phyloP scores from a whole-genome alignment of 345 rosid species.

The Cardiospermum halicacabum region DNA sequence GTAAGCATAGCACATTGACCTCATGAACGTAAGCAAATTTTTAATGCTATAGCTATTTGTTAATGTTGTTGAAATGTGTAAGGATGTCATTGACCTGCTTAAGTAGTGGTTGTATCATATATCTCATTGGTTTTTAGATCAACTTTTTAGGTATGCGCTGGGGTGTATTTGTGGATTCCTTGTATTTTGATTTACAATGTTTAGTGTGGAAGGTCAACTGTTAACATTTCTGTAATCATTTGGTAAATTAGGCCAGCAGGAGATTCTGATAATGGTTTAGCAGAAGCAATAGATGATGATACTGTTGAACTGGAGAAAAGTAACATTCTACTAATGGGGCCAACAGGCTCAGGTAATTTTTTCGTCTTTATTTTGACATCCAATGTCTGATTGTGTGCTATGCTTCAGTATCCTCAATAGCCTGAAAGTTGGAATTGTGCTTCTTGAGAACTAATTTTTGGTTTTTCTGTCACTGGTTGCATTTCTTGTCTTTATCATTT shows the following conservation, averaged over 20 bases:
- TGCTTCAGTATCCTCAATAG: neutral
- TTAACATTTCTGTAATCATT: slow-evolving; percentile 29
- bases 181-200: neutral
- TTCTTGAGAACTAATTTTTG: neutral
- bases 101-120: neutral
- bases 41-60: neutral
- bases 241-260: slow-evolving; percentile 70
- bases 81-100: neutral
- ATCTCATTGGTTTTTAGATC: neutral
- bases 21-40: neutral
- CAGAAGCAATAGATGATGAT: slow-evolving; percentile 59
- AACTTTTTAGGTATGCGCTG: neutral
- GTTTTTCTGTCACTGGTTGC: neutral
- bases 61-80: neutral
- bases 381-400: neutral
- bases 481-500: neutral
- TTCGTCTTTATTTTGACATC: neutral
- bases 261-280: slow-evolving; percentile 33
- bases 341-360: slow-evolving; percentile 93
- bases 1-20: neutral
- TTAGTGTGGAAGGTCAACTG: slow-evolving; percentile 6
- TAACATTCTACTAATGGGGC: slow-evolving; percentile 98
- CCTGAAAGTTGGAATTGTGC: neutral
- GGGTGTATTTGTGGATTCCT: neutral
- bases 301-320: slow-evolving; percentile 96